Evolutionary conservation across 768 basidiomycete genomes (phyloP).

Genomic region (Russula ochroleuca): DNA sequence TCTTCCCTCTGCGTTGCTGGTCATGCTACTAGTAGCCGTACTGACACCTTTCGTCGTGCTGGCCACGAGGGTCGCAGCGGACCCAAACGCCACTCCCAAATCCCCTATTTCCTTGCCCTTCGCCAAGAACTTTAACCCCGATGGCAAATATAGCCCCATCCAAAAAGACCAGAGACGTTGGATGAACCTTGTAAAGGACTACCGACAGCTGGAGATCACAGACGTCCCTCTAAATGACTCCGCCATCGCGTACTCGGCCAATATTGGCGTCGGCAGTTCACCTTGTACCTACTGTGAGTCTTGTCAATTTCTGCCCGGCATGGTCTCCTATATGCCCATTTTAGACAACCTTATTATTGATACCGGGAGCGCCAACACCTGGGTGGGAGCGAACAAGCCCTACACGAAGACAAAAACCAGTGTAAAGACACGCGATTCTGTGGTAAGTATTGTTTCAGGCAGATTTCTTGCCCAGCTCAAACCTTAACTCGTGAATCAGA

Average conservation of each 20-base stretch:
- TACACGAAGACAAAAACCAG: constrained; percentile 52
- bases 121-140: neutral
- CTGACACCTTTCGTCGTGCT: neutral
- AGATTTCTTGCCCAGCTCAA: too few relatives aligned
- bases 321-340: constrained; percentile 2
- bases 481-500: too few relatives aligned
- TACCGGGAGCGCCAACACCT: constrained; percentile 69
- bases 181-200: neutral
- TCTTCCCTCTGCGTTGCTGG: neutral
- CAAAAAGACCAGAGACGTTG: neutral
- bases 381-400: constrained; percentile 51
- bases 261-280: constrained; percentile 49
- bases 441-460: constrained; percentile 32
- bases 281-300: constrained; percentile 48
- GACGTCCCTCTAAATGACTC: constrained; percentile 43
- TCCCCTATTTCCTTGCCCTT: neutral
- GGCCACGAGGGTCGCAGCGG: neutral
- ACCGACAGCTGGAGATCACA: constrained; percentile 14
- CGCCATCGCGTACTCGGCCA: constrained; percentile 39
- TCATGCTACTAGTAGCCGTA: neutral
- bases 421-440: constrained; percentile 40
- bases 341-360: constrained; percentile 55
- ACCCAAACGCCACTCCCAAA: neutral
- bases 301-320: neutral
- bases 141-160: neutral